Base-by-base conservation (phyloP, 1,139 yeast species). In the Candida gigantensis region DNA sequence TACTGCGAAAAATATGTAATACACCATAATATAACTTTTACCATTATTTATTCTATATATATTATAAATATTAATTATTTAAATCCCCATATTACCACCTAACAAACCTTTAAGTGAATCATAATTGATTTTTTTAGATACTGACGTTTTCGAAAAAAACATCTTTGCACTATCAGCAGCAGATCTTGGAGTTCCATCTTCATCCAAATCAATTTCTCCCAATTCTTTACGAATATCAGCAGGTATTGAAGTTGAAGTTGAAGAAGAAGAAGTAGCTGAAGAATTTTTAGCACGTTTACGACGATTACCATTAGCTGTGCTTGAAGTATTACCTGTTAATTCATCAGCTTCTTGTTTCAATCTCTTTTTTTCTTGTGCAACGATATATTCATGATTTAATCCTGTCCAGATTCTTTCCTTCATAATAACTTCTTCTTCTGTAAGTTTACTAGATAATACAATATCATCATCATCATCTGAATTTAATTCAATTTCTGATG, bases 321-420 rank as follows among this genome's bases (percentile, higher is more conserved):
- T 79, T 3, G 80, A 70, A 1, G 85, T 79, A 51, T 84, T 85
- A 4, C 94, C 94, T 0, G 89, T 81, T 28, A 83, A 68, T 42
- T 78, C 80, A 62, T 94, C 98, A 0, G 96, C 94, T 54, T 90
- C 96, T 36, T 76, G 75, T 54, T 90, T 87, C 46, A 90, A 71
- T 44, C 92, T 68, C 57, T 88, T 89, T 49, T 79, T 79, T 51
- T 92, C 97, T 60, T 88, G 96, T 35, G 84, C 94, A 17, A 88
- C 61, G 41, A 92, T 66, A 52, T 81, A 94, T 23, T 90, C 97
- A 42, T 85, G 86, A 59, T 92, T 88, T 37, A 87, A 70, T 1
- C 94, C 89, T 39, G 85, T 79, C 97, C 98, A 92, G 5, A 89
- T 77, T 43, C 83, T 72, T 47, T 86, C 89, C 59, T 87, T 90